Conservation (phyloP, 2,329 filamentous ascomycete genomes). For the Trichoderma lentiforme region DNA sequence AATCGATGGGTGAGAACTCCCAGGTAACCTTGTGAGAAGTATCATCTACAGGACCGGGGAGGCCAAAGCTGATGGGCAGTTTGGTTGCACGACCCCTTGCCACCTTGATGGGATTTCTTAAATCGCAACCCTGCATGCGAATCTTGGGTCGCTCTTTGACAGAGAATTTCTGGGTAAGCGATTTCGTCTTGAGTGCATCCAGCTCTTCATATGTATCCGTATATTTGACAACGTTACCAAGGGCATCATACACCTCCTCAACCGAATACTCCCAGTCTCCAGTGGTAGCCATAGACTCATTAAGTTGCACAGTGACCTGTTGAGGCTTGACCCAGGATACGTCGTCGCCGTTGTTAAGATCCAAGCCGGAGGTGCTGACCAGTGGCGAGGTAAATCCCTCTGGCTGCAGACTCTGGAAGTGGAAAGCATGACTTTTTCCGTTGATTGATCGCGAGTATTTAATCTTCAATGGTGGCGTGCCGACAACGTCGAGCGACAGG, state of each 20-base stretch:
- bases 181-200: slow-evolving; percentile 58
- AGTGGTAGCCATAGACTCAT: slow-evolving; percentile 77
- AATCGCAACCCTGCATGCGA: slow-evolving; percentile 70
- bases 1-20: slow-evolving; percentile 73
- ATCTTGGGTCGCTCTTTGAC: slow-evolving; percentile 84
- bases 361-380: slow-evolving; percentile 56
- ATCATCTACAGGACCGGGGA: slow-evolving; percentile 56
- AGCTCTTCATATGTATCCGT: slow-evolving; percentile 62
- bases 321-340: slow-evolving; percentile 77
- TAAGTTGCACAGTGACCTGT: slow-evolving; percentile 75
- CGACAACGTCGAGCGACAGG: slow-evolving; percentile 76
- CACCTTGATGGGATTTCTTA: slow-evolving; percentile 76
- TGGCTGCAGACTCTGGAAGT: slow-evolving; percentile 90
- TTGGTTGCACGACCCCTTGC: slow-evolving; percentile 67
- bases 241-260: slow-evolving; percentile 86
- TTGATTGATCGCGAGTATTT: slow-evolving; percentile 90
- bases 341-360: slow-evolving; percentile 62
- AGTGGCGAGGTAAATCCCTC: slow-evolving; percentile 80
- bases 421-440: slow-evolving; percentile 75
- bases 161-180: slow-evolving; percentile 71
- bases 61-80: slow-evolving; percentile 69
- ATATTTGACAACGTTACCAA: slow-evolving; percentile 83
- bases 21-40: slow-evolving; percentile 73
- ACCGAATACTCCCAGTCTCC: slow-evolving; percentile 88
- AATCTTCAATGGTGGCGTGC: slow-evolving; percentile 87